A percentile compares a stretch with the other conserved stretches of the same genome.
Conservation (phyloP, 345 rosid genomes). For the Rhodamnia rubescens region DNA sequence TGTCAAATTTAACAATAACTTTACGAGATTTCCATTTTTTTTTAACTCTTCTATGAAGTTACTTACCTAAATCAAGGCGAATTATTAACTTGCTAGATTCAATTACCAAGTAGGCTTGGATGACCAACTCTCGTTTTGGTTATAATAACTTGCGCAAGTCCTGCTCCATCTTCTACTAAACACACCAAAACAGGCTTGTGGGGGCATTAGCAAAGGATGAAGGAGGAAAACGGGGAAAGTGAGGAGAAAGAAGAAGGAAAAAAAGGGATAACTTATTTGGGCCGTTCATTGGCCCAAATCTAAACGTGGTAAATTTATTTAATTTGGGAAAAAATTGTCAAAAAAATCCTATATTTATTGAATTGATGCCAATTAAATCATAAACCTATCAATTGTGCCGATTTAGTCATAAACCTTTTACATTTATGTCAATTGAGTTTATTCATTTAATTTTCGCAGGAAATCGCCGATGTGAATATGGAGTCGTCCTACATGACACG, state of each 20-base stretch:
- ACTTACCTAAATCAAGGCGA: neutral
- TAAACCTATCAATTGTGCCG: no score
- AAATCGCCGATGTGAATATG: no score
- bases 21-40: neutral
- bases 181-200: neutral
- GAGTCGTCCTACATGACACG: no score
- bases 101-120: neutral
- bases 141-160: neutral
- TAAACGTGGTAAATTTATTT: no score
- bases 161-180: neutral
- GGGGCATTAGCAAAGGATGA: neutral
- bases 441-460: no score
- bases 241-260: neutral
- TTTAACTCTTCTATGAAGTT: neutral
- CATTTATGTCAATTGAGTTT: no score
- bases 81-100: neutral
- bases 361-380: no score
- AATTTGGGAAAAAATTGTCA: no score
- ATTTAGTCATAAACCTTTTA: no score
- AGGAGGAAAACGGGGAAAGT: neutral
- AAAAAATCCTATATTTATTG: no score
- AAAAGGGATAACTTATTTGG: neutral
- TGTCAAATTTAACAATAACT: neutral
- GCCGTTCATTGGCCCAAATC: no score
- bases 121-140: neutral